A percentile compares a stretch with the other conserved stretches of the same genome.
Evolutionary conservation across 768 basidiomycete species (phyloP).

Genomic region (Phylloporus sp.): DNA sequence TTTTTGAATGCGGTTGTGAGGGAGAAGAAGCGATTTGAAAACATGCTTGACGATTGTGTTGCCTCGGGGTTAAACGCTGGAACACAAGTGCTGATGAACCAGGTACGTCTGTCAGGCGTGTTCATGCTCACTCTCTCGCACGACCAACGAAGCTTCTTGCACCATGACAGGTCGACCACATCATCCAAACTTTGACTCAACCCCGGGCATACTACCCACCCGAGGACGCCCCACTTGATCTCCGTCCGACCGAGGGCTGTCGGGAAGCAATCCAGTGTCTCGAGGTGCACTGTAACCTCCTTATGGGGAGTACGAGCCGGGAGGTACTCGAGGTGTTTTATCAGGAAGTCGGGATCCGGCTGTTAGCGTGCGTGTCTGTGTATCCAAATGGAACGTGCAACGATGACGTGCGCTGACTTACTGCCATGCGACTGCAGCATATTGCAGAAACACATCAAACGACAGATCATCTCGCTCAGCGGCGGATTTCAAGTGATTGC

Average conservation of each 20-base stretch:
- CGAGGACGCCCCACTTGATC: conserved; percentile 71
- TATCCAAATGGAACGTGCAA: too few species aligned
- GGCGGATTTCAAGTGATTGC: conserved; percentile 97
- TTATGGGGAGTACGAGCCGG: conserved; percentile 91
- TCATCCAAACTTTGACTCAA: conserved; percentile 75
- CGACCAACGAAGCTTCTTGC: too few species aligned
- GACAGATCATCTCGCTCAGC: conserved; percentile 90
- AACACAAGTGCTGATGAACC: conserved; percentile 92
- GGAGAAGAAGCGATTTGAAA: conserved; percentile 96
- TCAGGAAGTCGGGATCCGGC: conserved; percentile 90
- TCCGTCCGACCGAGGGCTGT: conserved; percentile 84
- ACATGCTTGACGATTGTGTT: conserved; percentile 86
- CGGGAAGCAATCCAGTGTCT: conserved; percentile 86
- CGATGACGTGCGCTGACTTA: neutral
- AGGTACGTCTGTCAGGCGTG: too few species aligned
- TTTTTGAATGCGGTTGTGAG: conserved; percentile 90
- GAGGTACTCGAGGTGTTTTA: conserved; percentile 98
- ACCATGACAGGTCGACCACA: conserved; percentile 78
- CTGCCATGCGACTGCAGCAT: conserved; percentile 46
- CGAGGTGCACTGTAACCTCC: conserved; percentile 83
- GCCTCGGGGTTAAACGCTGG: conserved; percentile 92
- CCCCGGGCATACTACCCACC: conserved; percentile 89
- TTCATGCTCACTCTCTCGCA: neutral
- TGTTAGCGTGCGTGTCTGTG: conserved; percentile 63
- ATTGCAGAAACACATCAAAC: conserved; percentile 92